Conservation (phyloP, 169 alveolate species). For the Eimeria zaria region DNA sequence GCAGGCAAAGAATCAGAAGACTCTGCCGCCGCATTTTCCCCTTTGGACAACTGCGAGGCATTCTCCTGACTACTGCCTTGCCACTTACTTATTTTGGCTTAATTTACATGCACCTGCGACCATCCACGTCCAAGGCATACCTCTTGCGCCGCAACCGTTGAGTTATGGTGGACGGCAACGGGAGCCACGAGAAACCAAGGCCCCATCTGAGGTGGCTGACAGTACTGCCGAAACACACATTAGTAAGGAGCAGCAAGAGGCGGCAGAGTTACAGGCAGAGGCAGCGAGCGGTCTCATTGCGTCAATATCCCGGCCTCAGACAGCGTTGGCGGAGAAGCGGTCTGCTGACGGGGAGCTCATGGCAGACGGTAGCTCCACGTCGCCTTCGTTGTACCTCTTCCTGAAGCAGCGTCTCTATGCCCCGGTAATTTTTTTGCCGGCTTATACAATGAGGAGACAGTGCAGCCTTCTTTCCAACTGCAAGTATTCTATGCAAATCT, state of each 20-base stretch:
- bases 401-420: slow-evolving; percentile 85
- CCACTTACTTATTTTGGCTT: slow-evolving; percentile 94
- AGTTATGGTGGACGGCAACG: slow-evolving; percentile 50
- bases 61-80: slow-evolving; percentile 94
- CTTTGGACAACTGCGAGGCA: slow-evolving; percentile 92
- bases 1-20: background rate
- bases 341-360: slow-evolving; percentile 63
- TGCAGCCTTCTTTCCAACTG: background rate
- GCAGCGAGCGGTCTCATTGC: slow-evolving; percentile 37
- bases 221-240: slow-evolving; percentile 70
- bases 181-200: slow-evolving; percentile 52
- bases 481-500: too few species aligned
- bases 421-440: slow-evolving; percentile 38
- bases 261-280: slow-evolving; percentile 43
- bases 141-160: slow-evolving; percentile 90
- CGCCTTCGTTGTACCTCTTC: slow-evolving; percentile 77
- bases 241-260: slow-evolving; percentile 66
- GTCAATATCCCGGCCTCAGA: slow-evolving; percentile 69
- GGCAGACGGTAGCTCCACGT: slow-evolving; percentile 42
- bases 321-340: slow-evolving; percentile 75
- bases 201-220: slow-evolving; percentile 37
- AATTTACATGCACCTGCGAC: slow-evolving; percentile 92
- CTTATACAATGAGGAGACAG: background rate
- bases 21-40: slow-evolving; percentile 90
- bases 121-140: slow-evolving; percentile 92